These are phyloP conservation scores for Russula abietina DNA, from an alignment of 768 basidiomycete genomes.

Conservation along the genomic window DNA sequence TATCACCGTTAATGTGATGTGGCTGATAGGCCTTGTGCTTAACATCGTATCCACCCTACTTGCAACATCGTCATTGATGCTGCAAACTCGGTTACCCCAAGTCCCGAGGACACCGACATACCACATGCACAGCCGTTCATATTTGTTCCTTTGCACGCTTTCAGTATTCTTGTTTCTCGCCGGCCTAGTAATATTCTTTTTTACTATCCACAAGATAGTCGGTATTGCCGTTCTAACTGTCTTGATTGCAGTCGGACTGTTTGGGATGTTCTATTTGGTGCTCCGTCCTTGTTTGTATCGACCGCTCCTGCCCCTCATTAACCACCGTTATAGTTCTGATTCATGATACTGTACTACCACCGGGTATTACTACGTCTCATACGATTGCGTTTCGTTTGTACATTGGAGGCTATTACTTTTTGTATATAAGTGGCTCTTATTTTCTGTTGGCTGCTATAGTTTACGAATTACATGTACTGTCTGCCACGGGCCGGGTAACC, in stretches of 20 bases:
- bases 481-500: too few species aligned
- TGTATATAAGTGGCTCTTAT: too few species aligned
- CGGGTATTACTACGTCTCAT: too few species aligned
- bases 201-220: conserved; percentile 25
- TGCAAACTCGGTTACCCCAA: conserved; percentile 18
- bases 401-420: too few species aligned
- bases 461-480: too few species aligned
- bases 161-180: conserved; percentile 46
- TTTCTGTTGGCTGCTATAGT: too few species aligned
- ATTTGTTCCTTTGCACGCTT: conserved; percentile 35
- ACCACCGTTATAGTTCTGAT: too few species aligned
- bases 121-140: conserved; percentile 35
- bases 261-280: not conserved
- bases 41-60: conserved; percentile 13
- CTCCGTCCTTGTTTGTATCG: not conserved
- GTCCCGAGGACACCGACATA: conserved; percentile 23
- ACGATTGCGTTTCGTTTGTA: too few species aligned
- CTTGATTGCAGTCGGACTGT: conserved; percentile 2
- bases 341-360: too few species aligned
- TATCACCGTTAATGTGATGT: conserved; percentile 15
- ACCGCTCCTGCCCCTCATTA: conserved; percentile 1
- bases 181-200: conserved; percentile 42
- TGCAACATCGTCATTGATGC: conserved; percentile 6
- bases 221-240: not conserved
- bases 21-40: conserved; percentile 20